Evolutionary conservation across 2,329 filamentous ascomycete species (phyloP), one percentile per base, ranked within the genome.

Genomic region (Ophidiomyces ophidiicola): DNA sequence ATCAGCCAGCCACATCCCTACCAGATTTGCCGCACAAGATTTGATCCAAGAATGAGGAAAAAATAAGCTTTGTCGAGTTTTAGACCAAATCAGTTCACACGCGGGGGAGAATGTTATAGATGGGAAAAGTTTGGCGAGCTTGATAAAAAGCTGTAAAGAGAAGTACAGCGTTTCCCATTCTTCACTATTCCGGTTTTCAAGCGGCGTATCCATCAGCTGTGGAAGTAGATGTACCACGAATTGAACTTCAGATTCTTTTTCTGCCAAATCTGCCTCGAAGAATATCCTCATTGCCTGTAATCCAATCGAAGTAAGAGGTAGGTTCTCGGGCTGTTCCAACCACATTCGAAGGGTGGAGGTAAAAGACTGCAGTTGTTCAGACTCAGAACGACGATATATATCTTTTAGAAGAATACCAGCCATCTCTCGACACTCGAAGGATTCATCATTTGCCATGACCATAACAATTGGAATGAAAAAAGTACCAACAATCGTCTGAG

Each of bases 401-500:
- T 82, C 78, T 53, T 82, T 85, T 41, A 96, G 66, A 31, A 98
- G 65, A 42, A 80, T 75, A 31, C 77, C 80, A 0, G 87, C 86
- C 58, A 88, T 79, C 45, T 86, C 74, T 20, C 83, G 78, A 59
- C 90, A 98, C 49, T 84, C 82, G 36, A 80, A 73, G 34, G 83
- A 84, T 39, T 92, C 82, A 44, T 98, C 90, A 50, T 94, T 94
- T 43, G 82, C 78, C 46, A 94, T 71, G 11, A 87, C 77, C 50
- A 94, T 76, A 36, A 94, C 76, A 4, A 98, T 62, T 0, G 87
- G 86, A 15, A 92, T 70, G 64, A 94, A 98, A 54, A 86, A 83
- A 14, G 77, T 81, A 1, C 76, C 75, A 0, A 84, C 71, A 23
- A 94, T 74, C 48, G 94, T 82, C 56, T 92, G 84, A 5, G 87